These are phyloP conservation scores for Termitomyces sp. DNA, from an alignment of 768 basidiomycete genomes.

Conservation along the genomic window DNA sequence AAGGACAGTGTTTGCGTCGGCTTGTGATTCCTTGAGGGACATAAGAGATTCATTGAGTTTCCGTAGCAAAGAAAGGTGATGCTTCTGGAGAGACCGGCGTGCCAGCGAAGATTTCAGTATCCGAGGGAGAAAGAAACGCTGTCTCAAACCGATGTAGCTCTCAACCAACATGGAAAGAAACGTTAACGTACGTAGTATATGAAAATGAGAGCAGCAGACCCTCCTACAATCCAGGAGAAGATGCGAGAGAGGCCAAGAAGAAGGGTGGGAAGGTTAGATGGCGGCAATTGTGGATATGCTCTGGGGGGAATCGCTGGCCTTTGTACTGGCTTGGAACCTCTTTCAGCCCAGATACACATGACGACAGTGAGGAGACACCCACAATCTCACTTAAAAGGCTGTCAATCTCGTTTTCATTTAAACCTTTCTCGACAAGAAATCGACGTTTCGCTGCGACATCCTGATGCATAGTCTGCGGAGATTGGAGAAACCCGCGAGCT, in stretches of 20 bases:
- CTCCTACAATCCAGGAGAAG: conserved; percentile 63
- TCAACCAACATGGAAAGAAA: background rate
- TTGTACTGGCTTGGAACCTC: conserved; percentile 22
- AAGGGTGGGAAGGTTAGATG: conserved; percentile 64
- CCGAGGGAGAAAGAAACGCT: conserved; percentile 70
- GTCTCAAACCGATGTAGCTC: background rate
- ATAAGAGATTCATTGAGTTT: conserved; percentile 52
- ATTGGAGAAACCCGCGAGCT: conserved; percentile 61
- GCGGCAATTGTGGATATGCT: conserved; percentile 65
- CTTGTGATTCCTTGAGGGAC: conserved; percentile 51
- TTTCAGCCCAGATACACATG: background rate
- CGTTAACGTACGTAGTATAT: conserved; percentile 57
- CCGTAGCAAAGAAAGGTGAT: conserved; percentile 53
- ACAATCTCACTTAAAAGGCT: conserved; percentile 54
- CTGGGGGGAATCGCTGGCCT: conserved; percentile 61
- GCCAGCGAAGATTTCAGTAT: conserved; percentile 55
- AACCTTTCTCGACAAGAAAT: conserved; percentile 69
- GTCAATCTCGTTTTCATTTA: conserved; percentile 57
- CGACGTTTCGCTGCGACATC: conserved; percentile 49
- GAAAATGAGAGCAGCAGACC: conserved; percentile 52
- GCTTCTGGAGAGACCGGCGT: conserved; percentile 52
- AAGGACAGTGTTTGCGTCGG: conserved; percentile 48
- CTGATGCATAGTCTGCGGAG: conserved; percentile 60
- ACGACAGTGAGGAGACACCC: conserved; percentile 13
- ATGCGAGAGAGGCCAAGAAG: conserved; percentile 58